Conservation (phyloP, 2,329 filamentous ascomycete genomes). For the Verticillium tricorpus region DNA sequence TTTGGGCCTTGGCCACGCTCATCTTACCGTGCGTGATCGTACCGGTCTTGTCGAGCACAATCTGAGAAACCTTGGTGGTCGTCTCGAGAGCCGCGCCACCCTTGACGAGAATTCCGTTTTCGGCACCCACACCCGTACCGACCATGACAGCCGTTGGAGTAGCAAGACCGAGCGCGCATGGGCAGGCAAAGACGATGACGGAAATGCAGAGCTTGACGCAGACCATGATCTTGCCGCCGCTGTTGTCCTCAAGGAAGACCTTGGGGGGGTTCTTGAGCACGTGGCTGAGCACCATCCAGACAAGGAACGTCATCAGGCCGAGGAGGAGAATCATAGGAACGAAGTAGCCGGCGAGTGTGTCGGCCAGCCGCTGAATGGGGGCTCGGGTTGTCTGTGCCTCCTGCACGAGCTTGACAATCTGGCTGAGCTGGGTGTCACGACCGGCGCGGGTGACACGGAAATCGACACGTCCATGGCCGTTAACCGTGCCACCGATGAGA, state of each 20-base stretch:
- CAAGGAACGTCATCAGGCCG: constrained; percentile 77
- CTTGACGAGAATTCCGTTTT: constrained; percentile 97
- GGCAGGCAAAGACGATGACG: constrained; percentile 96
- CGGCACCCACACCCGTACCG: constrained; percentile 91
- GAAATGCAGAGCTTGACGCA: constrained; percentile 97
- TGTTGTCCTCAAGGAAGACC: constrained; percentile 76
- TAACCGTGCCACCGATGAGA: constrained; percentile 92
- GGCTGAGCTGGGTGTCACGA: constrained; percentile 92
- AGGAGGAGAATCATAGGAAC: constrained; percentile 84
- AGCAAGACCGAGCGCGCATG: constrained; percentile 90
- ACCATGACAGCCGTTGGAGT: constrained; percentile 99
- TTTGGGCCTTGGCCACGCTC: constrained; percentile 72
- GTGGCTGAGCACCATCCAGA: constrained; percentile 95
- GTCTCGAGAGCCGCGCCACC: constrained; percentile 89
- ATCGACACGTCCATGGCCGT: constrained; percentile 85
- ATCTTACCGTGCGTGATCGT: constrained; percentile 94
- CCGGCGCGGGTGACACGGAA: constrained; percentile 90
- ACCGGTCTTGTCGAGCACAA: constrained; percentile 94
- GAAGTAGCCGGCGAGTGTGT: constrained; percentile 88
- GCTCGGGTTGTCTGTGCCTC: constrained; percentile 92
- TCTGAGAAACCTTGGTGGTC: constrained; percentile 82
- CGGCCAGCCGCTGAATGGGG: constrained; percentile 89
- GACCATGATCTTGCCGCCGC: constrained; percentile 91
- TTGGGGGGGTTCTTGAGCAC: constrained; percentile 76
- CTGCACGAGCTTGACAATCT: constrained; percentile 97